Conservation (phyloP, 768 basidiomycete species). For the Udeniomyces megalosporus region DNA sequence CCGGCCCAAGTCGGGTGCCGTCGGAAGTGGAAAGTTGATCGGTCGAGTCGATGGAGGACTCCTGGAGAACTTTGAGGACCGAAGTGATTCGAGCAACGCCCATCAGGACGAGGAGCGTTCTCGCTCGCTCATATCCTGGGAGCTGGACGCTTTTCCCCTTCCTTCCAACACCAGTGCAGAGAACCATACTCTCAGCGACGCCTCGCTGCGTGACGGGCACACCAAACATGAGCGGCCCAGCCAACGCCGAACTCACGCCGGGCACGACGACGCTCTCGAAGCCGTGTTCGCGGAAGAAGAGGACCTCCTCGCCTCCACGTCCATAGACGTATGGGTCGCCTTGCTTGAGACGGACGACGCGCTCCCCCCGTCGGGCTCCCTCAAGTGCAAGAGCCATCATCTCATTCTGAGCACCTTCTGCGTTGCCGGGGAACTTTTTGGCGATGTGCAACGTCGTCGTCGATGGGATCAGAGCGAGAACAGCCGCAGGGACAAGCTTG, state of each 20-base stretch:
- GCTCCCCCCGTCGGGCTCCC: constrained; percentile 59
- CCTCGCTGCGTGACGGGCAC: constrained; percentile 94
- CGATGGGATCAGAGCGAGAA: constrained; percentile 55
- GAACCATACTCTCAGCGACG: constrained; percentile 69
- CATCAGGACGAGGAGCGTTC: constrained; percentile 81
- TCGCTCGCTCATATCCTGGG: constrained; percentile 69
- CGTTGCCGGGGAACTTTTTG: constrained; percentile 93
- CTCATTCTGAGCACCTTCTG: constrained; percentile 83
- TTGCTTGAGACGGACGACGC: constrained; percentile 87
- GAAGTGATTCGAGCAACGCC: constrained; percentile 71
- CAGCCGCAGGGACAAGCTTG: constrained; percentile 81
- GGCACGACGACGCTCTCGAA: constrained; percentile 74
- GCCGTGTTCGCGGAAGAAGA: constrained; percentile 75
- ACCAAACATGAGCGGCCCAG: constrained; percentile 72
- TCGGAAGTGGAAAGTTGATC: background rate
- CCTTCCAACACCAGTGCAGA: constrained; percentile 88
- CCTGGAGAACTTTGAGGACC: constrained; percentile 48
- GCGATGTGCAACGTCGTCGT: constrained; percentile 61
- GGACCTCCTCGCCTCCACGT: constrained; percentile 81
- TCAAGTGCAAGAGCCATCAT: constrained; percentile 84
- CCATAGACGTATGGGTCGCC: constrained; percentile 94
- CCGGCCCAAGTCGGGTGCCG: constrained; percentile 36
- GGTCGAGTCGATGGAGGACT: background rate
- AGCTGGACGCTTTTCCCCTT: constrained; percentile 63
- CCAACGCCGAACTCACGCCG: constrained; percentile 75